These are phyloP conservation scores for Voacanga thouarsii DNA, from an alignment of 257 asterid genomes.

Conservation along the genomic window DNA sequence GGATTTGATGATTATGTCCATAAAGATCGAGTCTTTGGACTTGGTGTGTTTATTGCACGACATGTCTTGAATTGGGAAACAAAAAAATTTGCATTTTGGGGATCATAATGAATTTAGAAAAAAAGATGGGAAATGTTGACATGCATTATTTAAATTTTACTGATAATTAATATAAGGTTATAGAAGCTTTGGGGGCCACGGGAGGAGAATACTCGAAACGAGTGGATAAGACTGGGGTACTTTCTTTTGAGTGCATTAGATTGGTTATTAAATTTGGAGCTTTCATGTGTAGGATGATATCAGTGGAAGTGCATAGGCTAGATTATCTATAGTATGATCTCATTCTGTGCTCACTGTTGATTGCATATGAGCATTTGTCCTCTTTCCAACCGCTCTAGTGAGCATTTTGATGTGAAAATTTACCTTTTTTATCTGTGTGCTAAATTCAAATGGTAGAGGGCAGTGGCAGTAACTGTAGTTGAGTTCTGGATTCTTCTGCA, in stretches of 20 bases:
- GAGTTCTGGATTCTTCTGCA: too few species aligned
- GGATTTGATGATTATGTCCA: conserved; percentile 24
- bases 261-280: not conserved
- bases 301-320: conserved; percentile 5
- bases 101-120: conserved; percentile 7
- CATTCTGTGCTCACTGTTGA: conserved; percentile 16
- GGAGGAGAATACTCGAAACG: conserved; percentile 82
- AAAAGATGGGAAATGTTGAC: conserved; percentile 17
- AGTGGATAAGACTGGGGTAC: conserved; percentile 72
- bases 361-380: too few species aligned
- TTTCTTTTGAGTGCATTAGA: not conserved
- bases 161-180: conserved; percentile 41
- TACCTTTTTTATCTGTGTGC: too few species aligned
- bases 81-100: conserved; percentile 19
- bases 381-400: too few species aligned
- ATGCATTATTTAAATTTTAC: conserved; percentile 26
- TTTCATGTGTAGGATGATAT: not conserved
- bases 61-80: conserved; percentile 12
- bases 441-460: too few species aligned
- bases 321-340: conserved; percentile 12
- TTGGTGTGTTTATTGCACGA: not conserved
- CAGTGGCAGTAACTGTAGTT: too few species aligned
- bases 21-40: conserved; percentile 15
- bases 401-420: too few species aligned
- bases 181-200: conserved; percentile 59